A percentile compares a stretch with the other conserved stretches of the same genome.
phyloP scores from a whole-genome alignment of 768 basidiomycete species.

The Xerocomellus dryophilus region DNA sequence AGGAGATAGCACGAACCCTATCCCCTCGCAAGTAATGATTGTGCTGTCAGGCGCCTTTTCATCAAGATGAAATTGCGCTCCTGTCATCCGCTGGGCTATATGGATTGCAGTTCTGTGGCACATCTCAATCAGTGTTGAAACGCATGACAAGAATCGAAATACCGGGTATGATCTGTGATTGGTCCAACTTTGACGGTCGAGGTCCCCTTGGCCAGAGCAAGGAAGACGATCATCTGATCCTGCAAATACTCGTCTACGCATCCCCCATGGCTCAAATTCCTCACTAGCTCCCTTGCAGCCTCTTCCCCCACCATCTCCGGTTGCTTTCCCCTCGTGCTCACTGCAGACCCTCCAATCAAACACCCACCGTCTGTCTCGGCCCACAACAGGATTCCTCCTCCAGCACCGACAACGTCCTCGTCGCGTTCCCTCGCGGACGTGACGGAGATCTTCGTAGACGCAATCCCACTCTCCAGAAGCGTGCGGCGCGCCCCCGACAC shows the following conservation, averaged over 20 bases:
- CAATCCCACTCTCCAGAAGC: conserved; percentile 40
- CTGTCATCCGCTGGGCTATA: conserved; percentile 65
- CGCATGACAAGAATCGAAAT: conserved; percentile 7
- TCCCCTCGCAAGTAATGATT: conserved; percentile 60
- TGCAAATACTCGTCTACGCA: conserved; percentile 70
- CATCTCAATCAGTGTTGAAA: background rate
- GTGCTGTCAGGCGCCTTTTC: conserved; percentile 40
- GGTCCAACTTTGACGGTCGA: conserved; percentile 57
- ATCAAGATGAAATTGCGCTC: conserved; percentile 58
- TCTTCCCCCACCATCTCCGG: conserved; percentile 51
- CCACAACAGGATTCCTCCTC: conserved; percentile 73
- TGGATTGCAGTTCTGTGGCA: conserved; percentile 60
- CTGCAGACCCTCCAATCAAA: conserved; percentile 63
- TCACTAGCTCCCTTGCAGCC: conserved; percentile 58
- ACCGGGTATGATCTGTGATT: conserved; percentile 69
- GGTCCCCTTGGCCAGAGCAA: conserved; percentile 65
- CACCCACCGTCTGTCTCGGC: conserved; percentile 70
- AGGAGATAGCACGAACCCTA: conserved; percentile 46
- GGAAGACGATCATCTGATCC: conserved; percentile 78
- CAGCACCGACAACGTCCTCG: conserved; percentile 50
- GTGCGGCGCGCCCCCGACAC: conserved; percentile 46
- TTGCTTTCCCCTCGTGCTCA: conserved; percentile 50
- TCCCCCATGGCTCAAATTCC: conserved; percentile 59
- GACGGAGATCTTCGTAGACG: conserved; percentile 29
- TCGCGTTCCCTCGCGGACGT: conserved; percentile 46